Evolutionary conservation across 371 early-diverging fungal species (phyloP).

Genomic region (Mortierella sp.): DNA sequence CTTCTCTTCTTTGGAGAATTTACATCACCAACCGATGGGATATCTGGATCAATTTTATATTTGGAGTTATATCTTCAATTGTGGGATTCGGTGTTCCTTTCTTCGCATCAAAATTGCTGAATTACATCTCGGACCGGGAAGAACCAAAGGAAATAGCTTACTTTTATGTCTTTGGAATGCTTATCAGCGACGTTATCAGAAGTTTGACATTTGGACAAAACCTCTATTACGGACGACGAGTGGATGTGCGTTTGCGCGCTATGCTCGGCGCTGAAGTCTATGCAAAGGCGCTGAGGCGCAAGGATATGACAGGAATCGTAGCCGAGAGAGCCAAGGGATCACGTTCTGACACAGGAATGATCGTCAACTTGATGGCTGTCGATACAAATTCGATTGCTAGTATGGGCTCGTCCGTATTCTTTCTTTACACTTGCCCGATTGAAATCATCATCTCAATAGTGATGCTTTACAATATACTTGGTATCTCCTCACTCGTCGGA

Average conservation of each 20-base stretch:
- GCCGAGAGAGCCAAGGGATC: constrained; percentile 28
- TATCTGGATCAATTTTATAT: constrained; percentile 42
- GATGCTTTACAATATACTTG: constrained; percentile 67
- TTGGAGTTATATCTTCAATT: constrained; percentile 56
- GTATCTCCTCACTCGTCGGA: constrained; percentile 64
- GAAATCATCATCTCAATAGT: constrained; percentile 62
- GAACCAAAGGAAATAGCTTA: constrained; percentile 59
- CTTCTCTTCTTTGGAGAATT: constrained; percentile 43
- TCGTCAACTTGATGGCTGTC: constrained; percentile 85
- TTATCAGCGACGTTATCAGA: constrained; percentile 57
- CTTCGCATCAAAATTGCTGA: constrained; percentile 61
- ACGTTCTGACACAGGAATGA: constrained; percentile 71
- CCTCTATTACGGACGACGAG: constrained; percentile 63
- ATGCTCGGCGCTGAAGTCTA: constrained; percentile 68
- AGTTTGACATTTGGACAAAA: constrained; percentile 59
- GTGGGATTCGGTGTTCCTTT: constrained; percentile 60
- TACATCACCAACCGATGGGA: constrained; percentile 43
- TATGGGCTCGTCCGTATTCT: constrained; percentile 60
- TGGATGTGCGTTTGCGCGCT: constrained; percentile 60
- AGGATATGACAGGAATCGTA: constrained; percentile 63
- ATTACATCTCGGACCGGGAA: constrained; percentile 55
- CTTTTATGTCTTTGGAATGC: constrained; percentile 62
- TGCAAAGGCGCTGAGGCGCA: constrained; percentile 63
- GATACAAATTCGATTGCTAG: constrained; percentile 74
- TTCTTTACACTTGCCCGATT: constrained; percentile 66